These are phyloP conservation scores for Sclerotinia trifoliorum DNA, from an alignment of 2,329 filamentous ascomycete genomes.

Conservation along the genomic window DNA sequence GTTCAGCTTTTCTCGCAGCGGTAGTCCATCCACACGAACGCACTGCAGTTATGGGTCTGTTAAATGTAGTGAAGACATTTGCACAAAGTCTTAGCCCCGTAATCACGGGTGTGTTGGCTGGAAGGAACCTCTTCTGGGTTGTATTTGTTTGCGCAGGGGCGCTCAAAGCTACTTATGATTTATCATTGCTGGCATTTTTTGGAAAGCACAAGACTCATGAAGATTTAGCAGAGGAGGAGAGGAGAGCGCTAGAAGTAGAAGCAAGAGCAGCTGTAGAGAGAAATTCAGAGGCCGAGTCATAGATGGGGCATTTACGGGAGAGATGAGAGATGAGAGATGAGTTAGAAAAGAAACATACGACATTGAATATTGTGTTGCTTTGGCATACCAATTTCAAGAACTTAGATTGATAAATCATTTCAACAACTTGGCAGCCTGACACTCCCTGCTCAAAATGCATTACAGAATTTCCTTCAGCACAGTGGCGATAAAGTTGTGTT, in stretches of 20 bases:
- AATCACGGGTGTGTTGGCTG: slow-evolving; percentile 62
- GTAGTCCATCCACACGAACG: slow-evolving; percentile 63
- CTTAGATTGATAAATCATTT: neutral
- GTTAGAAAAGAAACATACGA: neutral
- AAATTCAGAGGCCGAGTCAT: slow-evolving; percentile 24
- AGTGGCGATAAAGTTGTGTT: neutral
- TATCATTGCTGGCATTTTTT: slow-evolving; percentile 55
- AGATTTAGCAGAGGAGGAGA: slow-evolving; percentile 32
- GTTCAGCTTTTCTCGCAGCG: slow-evolving; percentile 66
- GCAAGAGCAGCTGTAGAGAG: slow-evolving; percentile 30
- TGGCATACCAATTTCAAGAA: neutral
- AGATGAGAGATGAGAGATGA: neutral
- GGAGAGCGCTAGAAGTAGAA: slow-evolving; percentile 24
- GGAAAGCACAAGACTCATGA: slow-evolving; percentile 37
- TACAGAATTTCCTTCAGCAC: neutral
- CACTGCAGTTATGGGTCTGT: slow-evolving; percentile 68
- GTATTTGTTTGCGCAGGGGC: slow-evolving; percentile 62
- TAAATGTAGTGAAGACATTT: slow-evolving; percentile 68
- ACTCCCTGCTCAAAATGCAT: neutral
- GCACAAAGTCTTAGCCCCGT: slow-evolving; percentile 61
- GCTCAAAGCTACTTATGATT: slow-evolving; percentile 61
- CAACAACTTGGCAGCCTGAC: neutral
- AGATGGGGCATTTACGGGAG: neutral
- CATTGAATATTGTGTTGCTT: neutral
- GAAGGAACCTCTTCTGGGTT: slow-evolving; percentile 56